Conservation (phyloP, 179 eudicot species). For the Monotropa hypopitys region DNA sequence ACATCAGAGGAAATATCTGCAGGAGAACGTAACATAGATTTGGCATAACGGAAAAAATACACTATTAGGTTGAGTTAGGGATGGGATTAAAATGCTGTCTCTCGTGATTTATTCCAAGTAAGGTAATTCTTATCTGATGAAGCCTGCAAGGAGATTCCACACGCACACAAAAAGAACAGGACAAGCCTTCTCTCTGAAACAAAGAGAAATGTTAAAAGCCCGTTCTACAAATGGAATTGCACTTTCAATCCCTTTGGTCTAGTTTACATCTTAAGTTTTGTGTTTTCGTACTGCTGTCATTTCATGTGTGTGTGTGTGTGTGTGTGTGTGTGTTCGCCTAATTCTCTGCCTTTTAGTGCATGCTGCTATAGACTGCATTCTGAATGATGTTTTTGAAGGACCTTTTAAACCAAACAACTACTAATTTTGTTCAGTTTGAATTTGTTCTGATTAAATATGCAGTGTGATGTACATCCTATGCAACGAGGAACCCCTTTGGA, state of each 20-base stretch:
- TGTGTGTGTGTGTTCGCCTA: not conserved
- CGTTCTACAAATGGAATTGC: not conserved
- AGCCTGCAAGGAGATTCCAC: not conserved
- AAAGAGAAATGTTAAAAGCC: not conserved
- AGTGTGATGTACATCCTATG: constrained; percentile 96
- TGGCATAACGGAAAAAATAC: not conserved
- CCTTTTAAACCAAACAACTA: not conserved
- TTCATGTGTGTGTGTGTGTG: not conserved
- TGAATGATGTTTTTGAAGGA: not conserved
- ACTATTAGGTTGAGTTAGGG: not conserved
- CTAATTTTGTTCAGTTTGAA: constrained; percentile 3
- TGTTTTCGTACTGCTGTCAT: not conserved
- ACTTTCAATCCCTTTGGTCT: not conserved
- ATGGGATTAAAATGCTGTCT: not conserved
- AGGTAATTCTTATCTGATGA: no score
- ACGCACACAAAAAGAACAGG: not conserved
- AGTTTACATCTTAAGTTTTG: not conserved
- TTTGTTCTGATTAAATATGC: constrained; percentile 19
- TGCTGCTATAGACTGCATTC: not conserved
- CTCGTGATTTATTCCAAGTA: not conserved
- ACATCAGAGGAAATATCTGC: not conserved
- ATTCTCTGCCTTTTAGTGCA: not conserved
- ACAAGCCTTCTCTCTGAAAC: not conserved
- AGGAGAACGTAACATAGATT: not conserved
- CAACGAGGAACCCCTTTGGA: constrained; percentile 99